These are phyloP conservation scores for Rhizophagus clarus DNA, from an alignment of 192 early-diverging fungal genomes.

Conservation along the genomic window DNA sequence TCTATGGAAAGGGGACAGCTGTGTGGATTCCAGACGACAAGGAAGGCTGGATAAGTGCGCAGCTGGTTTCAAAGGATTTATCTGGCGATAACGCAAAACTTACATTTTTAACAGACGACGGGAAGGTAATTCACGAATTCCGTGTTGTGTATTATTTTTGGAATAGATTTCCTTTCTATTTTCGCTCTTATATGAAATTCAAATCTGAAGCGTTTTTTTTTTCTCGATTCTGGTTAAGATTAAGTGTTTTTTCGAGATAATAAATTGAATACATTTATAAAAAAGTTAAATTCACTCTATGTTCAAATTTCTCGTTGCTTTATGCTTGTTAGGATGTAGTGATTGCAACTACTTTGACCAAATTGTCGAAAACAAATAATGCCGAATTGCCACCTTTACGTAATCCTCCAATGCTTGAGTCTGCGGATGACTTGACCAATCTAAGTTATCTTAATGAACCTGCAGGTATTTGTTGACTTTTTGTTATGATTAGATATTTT, in stretches of 20 bases:
- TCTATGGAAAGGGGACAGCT: conserved; percentile 70
- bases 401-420: conserved; percentile 90
- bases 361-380: conserved; percentile 67
- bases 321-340: conserved; percentile 61
- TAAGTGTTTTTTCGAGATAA: not conserved
- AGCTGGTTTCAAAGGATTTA: conserved; percentile 56
- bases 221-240: too few relatives aligned
- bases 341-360: conserved; percentile 70
- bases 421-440: conserved; percentile 90
- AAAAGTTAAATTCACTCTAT: not conserved
- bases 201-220: not conserved
- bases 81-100: conserved; percentile 60
- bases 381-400: conserved; percentile 85
- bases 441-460: conserved; percentile 97
- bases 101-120: conserved; percentile 61
- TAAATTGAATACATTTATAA: not conserved
- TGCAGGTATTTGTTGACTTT: conserved; percentile 42
- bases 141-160: not conserved
- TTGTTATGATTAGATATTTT: not conserved
- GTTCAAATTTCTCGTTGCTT: not conserved
- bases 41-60: conserved; percentile 83
- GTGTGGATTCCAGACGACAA: conserved; percentile 90
- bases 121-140: conserved; percentile 48
- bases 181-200: not conserved
- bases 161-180: not conserved